A percentile compares a stretch with the other conserved stretches of the same genome.
Conservation (phyloP, 139 green algal genomes). For the Chlorella ohadii region DNA sequence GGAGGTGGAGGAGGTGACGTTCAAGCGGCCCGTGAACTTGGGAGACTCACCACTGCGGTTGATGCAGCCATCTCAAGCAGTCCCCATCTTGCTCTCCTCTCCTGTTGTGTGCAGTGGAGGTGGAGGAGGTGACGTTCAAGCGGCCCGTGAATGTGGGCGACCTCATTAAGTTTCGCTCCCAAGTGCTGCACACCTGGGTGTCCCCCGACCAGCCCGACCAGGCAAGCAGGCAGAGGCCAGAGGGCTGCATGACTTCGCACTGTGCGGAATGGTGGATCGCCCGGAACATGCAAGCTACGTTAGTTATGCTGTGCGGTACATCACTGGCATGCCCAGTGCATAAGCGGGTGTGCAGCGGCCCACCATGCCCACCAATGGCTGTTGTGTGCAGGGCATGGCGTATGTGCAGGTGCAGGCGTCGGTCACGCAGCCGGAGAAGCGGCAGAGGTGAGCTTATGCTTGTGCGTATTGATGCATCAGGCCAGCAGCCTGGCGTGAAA, state of each 20-base stretch:
- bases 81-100: no score
- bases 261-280: no score
- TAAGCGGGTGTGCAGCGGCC: no score
- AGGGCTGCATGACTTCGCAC: no score
- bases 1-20: constrained; percentile 64
- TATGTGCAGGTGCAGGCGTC: constrained; percentile 62
- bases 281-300: no score
- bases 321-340: no score
- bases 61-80: no score
- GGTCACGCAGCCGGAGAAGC: constrained; percentile 61
- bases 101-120: constrained; percentile 46
- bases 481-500: neutral
- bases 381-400: constrained; percentile 28
- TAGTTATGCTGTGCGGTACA: no score
- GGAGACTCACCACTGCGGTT: no score
- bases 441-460: constrained; percentile 13
- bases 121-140: constrained; percentile 68
- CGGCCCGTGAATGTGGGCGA: constrained; percentile 84
- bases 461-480: neutral
- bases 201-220: neutral
- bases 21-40: constrained; percentile 79
- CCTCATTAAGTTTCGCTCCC: constrained; percentile 72
- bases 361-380: no score
- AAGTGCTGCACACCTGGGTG: constrained; percentile 56
- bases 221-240: neutral